Evolutionary conservation across 495 filamentous ascomycete species (phyloP).

Genomic region (Rhizodiscina lignyota): DNA sequence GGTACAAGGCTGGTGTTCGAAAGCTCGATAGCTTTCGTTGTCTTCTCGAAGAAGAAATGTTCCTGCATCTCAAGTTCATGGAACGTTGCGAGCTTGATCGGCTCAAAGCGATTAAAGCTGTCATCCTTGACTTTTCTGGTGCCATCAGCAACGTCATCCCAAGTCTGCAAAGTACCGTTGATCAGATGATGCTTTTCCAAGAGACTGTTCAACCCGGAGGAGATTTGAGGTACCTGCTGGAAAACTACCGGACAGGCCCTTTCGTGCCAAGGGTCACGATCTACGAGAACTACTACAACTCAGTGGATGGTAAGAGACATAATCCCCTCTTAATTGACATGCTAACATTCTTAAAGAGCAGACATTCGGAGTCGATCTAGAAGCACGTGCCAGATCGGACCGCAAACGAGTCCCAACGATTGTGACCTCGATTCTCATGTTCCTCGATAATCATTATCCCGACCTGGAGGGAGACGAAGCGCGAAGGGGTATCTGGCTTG

Average conservation of each 20-base stretch:
- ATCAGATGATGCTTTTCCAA: conserved; percentile 97
- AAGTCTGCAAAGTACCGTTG: conserved; percentile 81
- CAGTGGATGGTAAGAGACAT: conserved; percentile 49
- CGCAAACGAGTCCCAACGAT: conserved; percentile 88
- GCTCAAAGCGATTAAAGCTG: conserved; percentile 93
- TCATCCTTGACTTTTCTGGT: conserved; percentile 93
- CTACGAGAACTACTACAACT: conserved; percentile 99
- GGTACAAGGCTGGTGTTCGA: conserved; percentile 71
- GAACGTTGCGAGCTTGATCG: conserved; percentile 95
- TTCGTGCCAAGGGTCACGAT: conserved; percentile 82
- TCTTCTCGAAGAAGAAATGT: conserved; percentile 84
- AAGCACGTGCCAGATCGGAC: conserved; percentile 82
- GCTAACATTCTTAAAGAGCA: conserved; percentile 44
- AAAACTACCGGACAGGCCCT: conserved; percentile 89
- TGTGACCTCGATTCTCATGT: conserved; percentile 83
- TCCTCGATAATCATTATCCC: conserved; percentile 86
- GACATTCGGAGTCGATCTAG: conserved; percentile 93
- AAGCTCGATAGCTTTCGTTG: conserved; percentile 83
- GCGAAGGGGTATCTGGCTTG: conserved; percentile 81
- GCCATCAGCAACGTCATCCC: conserved; percentile 98
- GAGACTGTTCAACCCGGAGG: conserved; percentile 89
- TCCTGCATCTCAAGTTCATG: conserved; percentile 84
- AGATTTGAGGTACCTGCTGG: conserved; percentile 88
- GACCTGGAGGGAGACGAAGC: conserved; percentile 96
- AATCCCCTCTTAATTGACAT: background rate